A percentile compares a stretch with the other conserved stretches of the same genome.
Conservation (phyloP, 805 yeast genomes). For the Barnettozyma vustinii region DNA sequence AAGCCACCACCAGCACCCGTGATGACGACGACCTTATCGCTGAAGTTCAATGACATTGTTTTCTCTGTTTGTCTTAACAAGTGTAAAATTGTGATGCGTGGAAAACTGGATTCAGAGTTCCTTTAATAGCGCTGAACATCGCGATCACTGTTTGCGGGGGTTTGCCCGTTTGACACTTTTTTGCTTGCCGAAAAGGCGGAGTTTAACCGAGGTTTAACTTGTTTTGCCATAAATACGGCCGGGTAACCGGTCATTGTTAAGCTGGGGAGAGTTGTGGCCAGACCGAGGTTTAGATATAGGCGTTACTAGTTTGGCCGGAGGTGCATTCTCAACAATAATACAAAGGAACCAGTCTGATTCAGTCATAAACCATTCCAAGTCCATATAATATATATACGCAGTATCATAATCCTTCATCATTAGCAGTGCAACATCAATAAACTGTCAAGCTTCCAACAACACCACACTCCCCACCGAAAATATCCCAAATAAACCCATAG, state of each 20-base stretch:
- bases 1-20: constrained; percentile 99
- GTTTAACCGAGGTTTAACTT: not conserved
- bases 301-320: not conserved
- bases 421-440: not conserved
- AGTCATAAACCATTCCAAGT: too few species aligned
- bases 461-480: constrained; percentile 4
- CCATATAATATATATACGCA: too few species aligned
- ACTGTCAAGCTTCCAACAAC: constrained; percentile 7
- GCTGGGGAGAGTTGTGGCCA: not conserved
- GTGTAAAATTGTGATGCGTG: not conserved
- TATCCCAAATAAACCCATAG: constrained; percentile 8
- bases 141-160: not conserved
- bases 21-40: constrained; percentile 83
- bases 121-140: not conserved
- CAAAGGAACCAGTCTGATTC: too few species aligned
- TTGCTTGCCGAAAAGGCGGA: not conserved
- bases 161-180: not conserved
- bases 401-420: not conserved
- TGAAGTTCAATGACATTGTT: constrained; percentile 40
- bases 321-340: too few species aligned
- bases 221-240: not conserved
- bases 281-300: not conserved
- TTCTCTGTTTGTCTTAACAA: not conserved
- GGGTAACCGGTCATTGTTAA: not conserved
- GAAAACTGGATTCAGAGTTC: constrained; percentile 3